Evolutionary conservation across 108 stramenopile genomes (phyloP).

Genomic region (Craspedostauros australis): DNA sequence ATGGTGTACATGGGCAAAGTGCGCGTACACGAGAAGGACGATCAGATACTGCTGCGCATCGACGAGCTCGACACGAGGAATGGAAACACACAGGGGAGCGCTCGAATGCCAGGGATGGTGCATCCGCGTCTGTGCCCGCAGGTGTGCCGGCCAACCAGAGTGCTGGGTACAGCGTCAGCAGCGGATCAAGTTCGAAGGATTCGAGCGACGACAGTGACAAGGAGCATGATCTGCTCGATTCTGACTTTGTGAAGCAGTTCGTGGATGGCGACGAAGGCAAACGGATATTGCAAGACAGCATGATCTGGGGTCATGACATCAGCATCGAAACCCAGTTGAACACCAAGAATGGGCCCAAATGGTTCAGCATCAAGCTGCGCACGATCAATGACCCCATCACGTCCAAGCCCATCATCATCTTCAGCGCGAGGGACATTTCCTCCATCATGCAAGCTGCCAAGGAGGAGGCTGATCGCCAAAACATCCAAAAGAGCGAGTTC

Average conservation of each 20-base stretch:
- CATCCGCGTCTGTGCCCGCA: too few species aligned
- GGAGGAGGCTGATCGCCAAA: background rate
- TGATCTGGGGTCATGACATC: conserved; percentile 1
- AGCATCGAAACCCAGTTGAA: conserved; percentile 18
- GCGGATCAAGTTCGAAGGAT: too few species aligned
- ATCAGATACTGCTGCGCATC: too few species aligned
- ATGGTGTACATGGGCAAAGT: too few species aligned
- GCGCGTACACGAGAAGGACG: too few species aligned
- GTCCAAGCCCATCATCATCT: conserved; percentile 9
- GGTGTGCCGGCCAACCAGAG: too few species aligned
- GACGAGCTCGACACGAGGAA: too few species aligned
- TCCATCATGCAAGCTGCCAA: conserved; percentile 12
- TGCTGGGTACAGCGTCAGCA: too few species aligned
- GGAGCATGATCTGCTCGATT: background rate
- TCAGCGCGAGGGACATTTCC: conserved; percentile 18
- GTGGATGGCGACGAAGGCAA: conserved; percentile 9
- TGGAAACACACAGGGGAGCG: too few species aligned
- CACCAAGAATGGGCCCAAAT: conserved; percentile 14
- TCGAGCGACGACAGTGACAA: background rate
- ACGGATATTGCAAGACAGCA: conserved; percentile 1
- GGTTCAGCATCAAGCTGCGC: conserved; percentile 20
- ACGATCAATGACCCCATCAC: conserved; percentile 15
- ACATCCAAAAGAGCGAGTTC: conserved; percentile 3
- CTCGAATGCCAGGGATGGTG: too few species aligned
- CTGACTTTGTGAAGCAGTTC: conserved; percentile 15